phyloP scores from a whole-genome alignment of 805 yeast species.

The Pichia manshurica region DNA sequence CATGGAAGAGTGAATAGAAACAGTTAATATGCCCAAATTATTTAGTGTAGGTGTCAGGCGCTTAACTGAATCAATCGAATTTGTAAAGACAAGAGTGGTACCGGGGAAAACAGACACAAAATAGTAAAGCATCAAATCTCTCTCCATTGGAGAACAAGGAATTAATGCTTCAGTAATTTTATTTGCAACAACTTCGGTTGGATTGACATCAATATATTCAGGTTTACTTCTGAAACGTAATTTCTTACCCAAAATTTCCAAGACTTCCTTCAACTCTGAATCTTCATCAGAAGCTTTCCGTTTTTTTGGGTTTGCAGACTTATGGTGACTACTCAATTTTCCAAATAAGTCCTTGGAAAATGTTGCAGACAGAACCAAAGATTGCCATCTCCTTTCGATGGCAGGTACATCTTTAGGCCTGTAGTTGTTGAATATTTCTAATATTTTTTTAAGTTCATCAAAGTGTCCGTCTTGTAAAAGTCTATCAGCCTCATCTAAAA shows the following conservation, averaged over 20 bases:
- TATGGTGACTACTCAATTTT: constrained; percentile 49
- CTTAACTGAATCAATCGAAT: constrained; percentile 92
- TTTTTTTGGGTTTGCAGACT: constrained; percentile 25
- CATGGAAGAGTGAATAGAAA: constrained; percentile 90
- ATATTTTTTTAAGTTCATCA: constrained; percentile 79
- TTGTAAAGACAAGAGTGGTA: constrained; percentile 83
- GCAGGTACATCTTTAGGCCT: constrained; percentile 34
- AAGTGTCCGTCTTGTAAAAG: constrained; percentile 93
- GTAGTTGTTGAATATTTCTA: constrained; percentile 53
- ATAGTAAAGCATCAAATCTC: constrained; percentile 87
- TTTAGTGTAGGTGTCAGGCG: constrained; percentile 72
- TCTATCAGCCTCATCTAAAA: constrained; percentile 95
- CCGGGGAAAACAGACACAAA: constrained; percentile 85
- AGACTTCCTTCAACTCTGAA: constrained; percentile 46
- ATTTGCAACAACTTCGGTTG: constrained; percentile 70
- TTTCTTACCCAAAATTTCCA: constrained; percentile 60
- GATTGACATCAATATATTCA: constrained; percentile 74
- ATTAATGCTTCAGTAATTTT: constrained; percentile 78
- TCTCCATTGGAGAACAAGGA: constrained; percentile 84
- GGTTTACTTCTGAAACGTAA: constrained; percentile 68
- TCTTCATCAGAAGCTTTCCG: constrained; percentile 28
- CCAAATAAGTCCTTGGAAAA: constrained; percentile 78
- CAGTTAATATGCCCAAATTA: constrained; percentile 59
- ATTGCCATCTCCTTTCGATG: constrained; percentile 48
- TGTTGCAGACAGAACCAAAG: constrained; percentile 92